Percentiles rank a stretch among this genome's conserved stretches.
These are phyloP conservation scores for Wickerhamiella azymoides DNA, from an alignment of 805 yeast genomes.

Conservation along the genomic window DNA sequence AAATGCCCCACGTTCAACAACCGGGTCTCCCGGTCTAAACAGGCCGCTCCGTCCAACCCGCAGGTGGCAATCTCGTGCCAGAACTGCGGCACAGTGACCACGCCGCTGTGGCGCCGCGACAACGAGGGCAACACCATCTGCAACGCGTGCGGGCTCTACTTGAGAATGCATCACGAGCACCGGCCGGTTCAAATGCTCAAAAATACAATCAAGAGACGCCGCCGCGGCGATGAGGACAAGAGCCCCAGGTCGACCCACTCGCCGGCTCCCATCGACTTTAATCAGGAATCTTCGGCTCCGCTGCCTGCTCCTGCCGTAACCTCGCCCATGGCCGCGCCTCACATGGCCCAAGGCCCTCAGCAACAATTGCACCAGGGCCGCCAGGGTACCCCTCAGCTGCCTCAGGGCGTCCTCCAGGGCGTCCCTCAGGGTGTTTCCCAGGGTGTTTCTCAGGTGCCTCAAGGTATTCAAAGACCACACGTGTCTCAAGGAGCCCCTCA, in stretches of 20 bases:
- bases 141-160: constrained; percentile 74
- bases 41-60: neutral
- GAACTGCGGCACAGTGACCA: constrained; percentile 72
- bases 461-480: neutral
- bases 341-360: no score
- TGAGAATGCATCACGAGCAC: constrained; percentile 58
- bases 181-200: constrained; percentile 67
- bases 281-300: neutral
- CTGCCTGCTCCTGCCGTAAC: neutral
- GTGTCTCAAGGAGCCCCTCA: neutral
- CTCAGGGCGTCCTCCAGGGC: neutral
- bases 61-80: constrained; percentile 59
- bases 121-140: constrained; percentile 72
- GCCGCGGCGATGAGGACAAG: constrained; percentile 26
- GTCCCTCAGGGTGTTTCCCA: neutral
- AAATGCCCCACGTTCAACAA: constrained; percentile 79
- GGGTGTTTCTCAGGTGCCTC: neutral
- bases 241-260: neutral
- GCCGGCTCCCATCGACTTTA: neutral
- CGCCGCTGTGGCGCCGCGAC: constrained; percentile 80
- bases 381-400: no score
- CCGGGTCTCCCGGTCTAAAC: constrained; percentile 25
- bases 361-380: no score
- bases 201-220: constrained; percentile 60
- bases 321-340: neutral